Evolutionary conservation across 441 rosid genomes (phyloP), one percentile per base, ranked within the genome.

Genomic region (Euphorbia neoarborescens): DNA sequence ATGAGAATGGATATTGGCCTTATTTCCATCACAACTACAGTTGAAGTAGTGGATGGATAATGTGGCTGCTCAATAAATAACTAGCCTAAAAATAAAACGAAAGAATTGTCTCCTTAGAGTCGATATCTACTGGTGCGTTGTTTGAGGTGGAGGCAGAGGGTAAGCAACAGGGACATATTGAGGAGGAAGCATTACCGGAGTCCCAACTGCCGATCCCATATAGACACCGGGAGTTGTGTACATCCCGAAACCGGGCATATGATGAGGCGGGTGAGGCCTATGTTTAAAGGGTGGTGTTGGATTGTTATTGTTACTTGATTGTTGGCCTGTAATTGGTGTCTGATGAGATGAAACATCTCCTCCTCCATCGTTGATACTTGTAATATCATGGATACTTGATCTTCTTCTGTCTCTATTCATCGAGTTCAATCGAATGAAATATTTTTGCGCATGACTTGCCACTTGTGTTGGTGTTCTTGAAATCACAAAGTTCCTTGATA

Each of bases 401-500:
- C 97, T 90, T 73, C 97, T 87, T 80, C 94, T 84, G 62, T 91
- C 97, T 82, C 93, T 91, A 76, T 91, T 91, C 85, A 90, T 88
- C 14, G 94, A 90, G 83, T 91, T 91, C 79, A 87, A 81, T 20
- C 99, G 85, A 56, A 87, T 87, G 86, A 91, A 94, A 77, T 90
- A 90, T 77, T 94, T 94, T 56, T 94, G 96, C 27, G 98, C 98
- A 38, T 91, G 98, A 74, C 98, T 94, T 6, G 99, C 99, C 7
- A 94, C 99, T 78, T 91, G 99, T 19, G 97, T 94, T 10, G 96
- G 97, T 6, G 96, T 91, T 82, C 96, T 94, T 76, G 99, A 86
- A 70, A 87, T 91, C 60, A 94, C 99, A 81, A 84, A 91, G 81
- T 90, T 89, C 20, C 97, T 87, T 34, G 99, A 91, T 77, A 94